phyloP scores from a whole-genome alignment of 176 grass and related monocot species.

The Oryza meyeriana region DNA sequence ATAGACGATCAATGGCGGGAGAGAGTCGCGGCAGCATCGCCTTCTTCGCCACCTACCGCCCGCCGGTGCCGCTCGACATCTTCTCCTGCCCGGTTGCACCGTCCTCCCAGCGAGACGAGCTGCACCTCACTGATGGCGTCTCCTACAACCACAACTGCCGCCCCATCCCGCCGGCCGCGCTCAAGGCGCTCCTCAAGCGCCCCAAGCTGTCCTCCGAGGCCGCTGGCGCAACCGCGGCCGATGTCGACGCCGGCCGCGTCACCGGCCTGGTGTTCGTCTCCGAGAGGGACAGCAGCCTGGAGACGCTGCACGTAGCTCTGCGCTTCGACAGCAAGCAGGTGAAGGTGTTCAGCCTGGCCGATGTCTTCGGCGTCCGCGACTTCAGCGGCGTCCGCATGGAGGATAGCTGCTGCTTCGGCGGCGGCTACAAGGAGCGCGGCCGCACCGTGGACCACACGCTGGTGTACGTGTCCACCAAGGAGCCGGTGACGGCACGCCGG shows the following conservation, averaged over 20 bases:
- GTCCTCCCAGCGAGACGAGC: not conserved
- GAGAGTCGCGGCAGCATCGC: slow-evolving; percentile 47
- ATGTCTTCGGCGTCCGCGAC: slow-evolving; percentile 17
- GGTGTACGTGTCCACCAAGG: slow-evolving; percentile 46
- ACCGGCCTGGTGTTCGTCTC: slow-evolving; percentile 48
- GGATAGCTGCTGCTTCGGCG: slow-evolving; percentile 41
- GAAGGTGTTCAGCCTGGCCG: slow-evolving; percentile 19
- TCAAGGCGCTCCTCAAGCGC: slow-evolving; percentile 12
- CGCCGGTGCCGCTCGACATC: slow-evolving; percentile 41
- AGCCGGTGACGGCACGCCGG: slow-evolving; percentile 9
- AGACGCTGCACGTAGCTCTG: slow-evolving; percentile 38
- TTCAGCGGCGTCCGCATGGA: slow-evolving; percentile 36
- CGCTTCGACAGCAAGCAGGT: not conserved
- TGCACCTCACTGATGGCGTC: slow-evolving; percentile 27
- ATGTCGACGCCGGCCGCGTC: slow-evolving; percentile 13
- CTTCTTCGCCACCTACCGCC: slow-evolving; percentile 40
- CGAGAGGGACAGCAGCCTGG: slow-evolving; percentile 38
- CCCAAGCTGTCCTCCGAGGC: slow-evolving; percentile 23
- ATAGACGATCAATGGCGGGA: slow-evolving; percentile 14
- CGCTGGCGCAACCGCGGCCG: slow-evolving; percentile 8
- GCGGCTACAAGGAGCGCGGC: slow-evolving; percentile 2
- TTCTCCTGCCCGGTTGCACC: slow-evolving; percentile 25
- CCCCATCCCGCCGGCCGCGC: not conserved
- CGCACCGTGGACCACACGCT: slow-evolving; percentile 9
- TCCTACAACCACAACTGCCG: slow-evolving; percentile 48